A percentile compares a stretch with the other conserved stretches of the same genome.
These are phyloP conservation scores for Cercospora sp. DNA, from an alignment of 2,329 filamentous ascomycete species.

Conservation along the genomic window DNA sequence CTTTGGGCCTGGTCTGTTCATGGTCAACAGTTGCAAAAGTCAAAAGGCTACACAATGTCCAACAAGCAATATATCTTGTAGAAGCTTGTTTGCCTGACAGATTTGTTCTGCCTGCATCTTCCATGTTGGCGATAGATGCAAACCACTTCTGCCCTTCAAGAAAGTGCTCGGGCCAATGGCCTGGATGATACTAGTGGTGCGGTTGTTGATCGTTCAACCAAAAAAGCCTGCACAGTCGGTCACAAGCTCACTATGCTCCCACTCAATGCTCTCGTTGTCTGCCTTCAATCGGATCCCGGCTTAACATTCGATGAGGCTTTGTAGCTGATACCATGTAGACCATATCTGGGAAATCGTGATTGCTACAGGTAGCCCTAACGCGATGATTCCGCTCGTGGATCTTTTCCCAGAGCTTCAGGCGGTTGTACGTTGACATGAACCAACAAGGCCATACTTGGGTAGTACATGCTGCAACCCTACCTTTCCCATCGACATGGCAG, in stretches of 20 bases:
- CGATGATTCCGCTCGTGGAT: no score
- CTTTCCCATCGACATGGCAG: neutral
- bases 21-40: no score
- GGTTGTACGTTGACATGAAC: neutral
- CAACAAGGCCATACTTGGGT: neutral
- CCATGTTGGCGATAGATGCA: neutral
- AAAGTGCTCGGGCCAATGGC: neutral
- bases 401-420: no score
- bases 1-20: no score
- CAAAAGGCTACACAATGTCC: no score
- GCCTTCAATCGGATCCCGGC: neutral
- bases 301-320: neutral
- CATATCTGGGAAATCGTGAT: neutral
- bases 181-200: neutral
- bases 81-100: neutral
- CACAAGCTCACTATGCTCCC: neutral
- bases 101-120: neutral
- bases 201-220: neutral
- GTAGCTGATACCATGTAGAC: no score
- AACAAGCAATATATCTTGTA: neutral
- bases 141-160: neutral
- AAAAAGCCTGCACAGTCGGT: neutral
- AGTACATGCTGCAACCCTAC: neutral
- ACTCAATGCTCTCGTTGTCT: neutral
- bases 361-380: no score